These are phyloP conservation scores for Triglochin maritima DNA, from an alignment of 106 monocot genomes.

Conservation along the genomic window DNA sequence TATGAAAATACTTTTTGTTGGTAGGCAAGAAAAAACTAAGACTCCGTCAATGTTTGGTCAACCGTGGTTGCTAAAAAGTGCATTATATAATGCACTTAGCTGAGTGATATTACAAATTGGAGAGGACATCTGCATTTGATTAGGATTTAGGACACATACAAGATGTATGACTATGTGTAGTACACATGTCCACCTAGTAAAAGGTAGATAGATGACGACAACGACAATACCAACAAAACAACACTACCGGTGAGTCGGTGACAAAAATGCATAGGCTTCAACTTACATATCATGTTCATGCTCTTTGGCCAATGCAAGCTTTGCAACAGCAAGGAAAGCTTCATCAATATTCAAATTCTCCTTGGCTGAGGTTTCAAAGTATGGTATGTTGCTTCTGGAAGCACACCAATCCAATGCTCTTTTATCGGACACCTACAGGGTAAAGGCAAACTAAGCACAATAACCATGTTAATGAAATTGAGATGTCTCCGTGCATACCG, in stretches of 20 bases:
- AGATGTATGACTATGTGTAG: too few species aligned
- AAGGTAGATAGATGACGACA: neutral
- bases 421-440: constrained; percentile 69
- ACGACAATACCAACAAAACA: neutral
- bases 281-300: constrained; percentile 68
- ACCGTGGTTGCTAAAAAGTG: too few species aligned
- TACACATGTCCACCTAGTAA: neutral
- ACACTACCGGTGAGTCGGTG: neutral
- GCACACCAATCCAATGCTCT: constrained; percentile 85
- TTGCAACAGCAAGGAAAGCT: constrained; percentile 68
- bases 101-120: too few species aligned
- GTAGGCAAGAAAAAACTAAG: too few species aligned
- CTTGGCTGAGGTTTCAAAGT: constrained; percentile 91
- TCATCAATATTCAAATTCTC: constrained; percentile 76
- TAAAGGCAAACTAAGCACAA: constrained; percentile 1
- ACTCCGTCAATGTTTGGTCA: too few species aligned
- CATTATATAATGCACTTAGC: too few species aligned
- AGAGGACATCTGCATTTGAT: too few species aligned
- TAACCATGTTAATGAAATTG: neutral
- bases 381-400: constrained; percentile 70
- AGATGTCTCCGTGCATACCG: constrained; percentile 25
- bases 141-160: too few species aligned
- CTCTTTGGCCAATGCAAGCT: constrained; percentile 67
- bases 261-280: neutral
- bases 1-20: too few species aligned